Evolutionary conservation across 2,329 filamentous ascomycete genomes (phyloP), one percentile per base, ranked within the genome.

Genomic region (Penicillium crustosum): DNA sequence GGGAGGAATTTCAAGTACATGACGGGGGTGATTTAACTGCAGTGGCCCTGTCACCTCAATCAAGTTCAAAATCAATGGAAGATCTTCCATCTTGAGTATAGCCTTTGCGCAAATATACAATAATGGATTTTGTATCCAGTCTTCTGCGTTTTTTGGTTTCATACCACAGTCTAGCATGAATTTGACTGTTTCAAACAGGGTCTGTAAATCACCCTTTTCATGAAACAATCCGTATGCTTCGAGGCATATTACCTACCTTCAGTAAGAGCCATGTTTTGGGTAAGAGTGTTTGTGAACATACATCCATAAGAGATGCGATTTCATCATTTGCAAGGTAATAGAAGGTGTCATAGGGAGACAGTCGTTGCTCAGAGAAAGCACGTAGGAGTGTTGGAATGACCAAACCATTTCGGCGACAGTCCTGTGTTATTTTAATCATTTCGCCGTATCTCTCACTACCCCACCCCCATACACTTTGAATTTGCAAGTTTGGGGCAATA

Each of bases 401-500:
- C n/a, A 17, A 17, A 4, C 15, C 15, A 8, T 36, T 4, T 17
- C n/a, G 15, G 15, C 7, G 1, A 17, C 3, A 8, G 1, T 8
- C 35, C 6, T 0, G 1, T 9, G 3, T n/a, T 9, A 36, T 36
- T n/a, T 4, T 4, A 3, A 4, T 4, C 7, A 13, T 17, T 36
- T 36, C 15, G 35, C 2, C 0, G 35, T 12, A 12, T 38, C 36
- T 38, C 36, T 38, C 36, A 8, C 7, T 12, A 19, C 19, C 0
- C 17, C 0, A 1, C 4, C 8, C n/a, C 36, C n/a, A 38, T 19
- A 53, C 51, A 12, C 38, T 19, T 19, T 31, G 44, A 33, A 50
- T n/a, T 8, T 23, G 49, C 19, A 62, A 35, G 0, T 38, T 12
- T 10, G 43, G 54, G 31, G 51, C 51, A 52, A 62, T 62, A 3